These are phyloP conservation scores for Murraya koenigii DNA, from an alignment of 345 rosid species.

Conservation along the genomic window DNA sequence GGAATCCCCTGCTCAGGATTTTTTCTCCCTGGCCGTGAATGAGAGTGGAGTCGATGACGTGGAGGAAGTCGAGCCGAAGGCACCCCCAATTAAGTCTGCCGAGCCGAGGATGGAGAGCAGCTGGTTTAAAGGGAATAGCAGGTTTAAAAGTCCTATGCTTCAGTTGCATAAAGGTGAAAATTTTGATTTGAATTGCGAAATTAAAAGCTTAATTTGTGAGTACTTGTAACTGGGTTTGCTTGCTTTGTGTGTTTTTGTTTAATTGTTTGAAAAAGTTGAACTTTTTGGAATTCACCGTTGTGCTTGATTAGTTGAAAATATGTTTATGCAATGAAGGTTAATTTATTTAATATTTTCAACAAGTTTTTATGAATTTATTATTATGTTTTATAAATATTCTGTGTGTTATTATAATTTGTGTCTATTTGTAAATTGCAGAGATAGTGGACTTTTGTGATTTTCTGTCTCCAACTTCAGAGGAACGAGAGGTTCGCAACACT, in stretches of 20 bases:
- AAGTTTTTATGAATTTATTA: background rate
- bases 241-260: background rate
- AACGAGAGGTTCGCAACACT: slow-evolving; percentile 51
- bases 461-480: slow-evolving; percentile 76
- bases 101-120: slow-evolving; percentile 52
- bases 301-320: background rate
- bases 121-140: slow-evolving; percentile 72
- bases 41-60: slow-evolving; percentile 18
- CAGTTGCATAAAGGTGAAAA: slow-evolving; percentile 81
- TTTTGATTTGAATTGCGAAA: background rate
- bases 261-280: background rate
- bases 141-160: slow-evolving; percentile 80
- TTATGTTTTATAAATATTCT: background rate
- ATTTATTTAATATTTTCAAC: background rate
- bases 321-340: background rate
- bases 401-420: background rate
- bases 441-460: slow-evolving; percentile 86
- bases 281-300: background rate
- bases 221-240: background rate
- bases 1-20: slow-evolving; percentile 53
- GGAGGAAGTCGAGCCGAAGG: slow-evolving; percentile 27
- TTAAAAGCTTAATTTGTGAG: background rate
- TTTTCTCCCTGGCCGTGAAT: slow-evolving; percentile 62
- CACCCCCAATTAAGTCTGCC: slow-evolving; percentile 11
- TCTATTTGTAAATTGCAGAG: slow-evolving; percentile 41